Base-by-base conservation (phyloP, 768 basidiomycete species). In the Artomyces pyxidatus region DNA sequence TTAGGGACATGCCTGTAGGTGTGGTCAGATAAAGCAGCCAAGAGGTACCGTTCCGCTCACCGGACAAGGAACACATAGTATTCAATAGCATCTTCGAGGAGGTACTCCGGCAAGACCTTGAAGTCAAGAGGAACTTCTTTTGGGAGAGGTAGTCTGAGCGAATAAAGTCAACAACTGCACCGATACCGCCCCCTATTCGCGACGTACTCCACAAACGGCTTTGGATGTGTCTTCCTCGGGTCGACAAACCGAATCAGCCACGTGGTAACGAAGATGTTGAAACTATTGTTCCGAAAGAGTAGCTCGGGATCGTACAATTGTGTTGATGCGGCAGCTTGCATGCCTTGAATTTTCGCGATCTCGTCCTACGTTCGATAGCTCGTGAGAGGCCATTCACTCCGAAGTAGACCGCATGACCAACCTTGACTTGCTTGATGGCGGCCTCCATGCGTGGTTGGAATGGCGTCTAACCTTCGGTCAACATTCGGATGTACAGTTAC, bases 161-260 rank as follows among this genome's bases (percentile, higher is more conserved):
- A n/a, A n/a, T n/a, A n/a, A n/a, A n/a, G n/a, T n/a, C n/a, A n/a
- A n/a, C n/a, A n/a, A n/a, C n/a, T n/a, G n/a, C n/a, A n/a, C n/a
- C n/a, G n/a, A n/a, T n/a, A n/a, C n/a, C n/a, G n/a, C n/a, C n/a
- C n/a, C n/a, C n/a, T n/a, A n/a, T n/a, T n/a, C n/a, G 26, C 6
- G 6, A 8, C 87, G 26, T 53, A 95, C 93, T 75, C 71, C 37
- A 82, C 77, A 12, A 63, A 59, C 4, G 80, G 76, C 40, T 71
- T 75, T 0, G 96, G 96, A 60, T 97, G 90, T 23, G 69, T 62
- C 57, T 82, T 82, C 49, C 68, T 75, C 2, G 93, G 89, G 54
- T 98, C 95, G 26, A 84, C 92, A 53, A 87, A 78, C 12, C 94
- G 80, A 48, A 97, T 86, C 39, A 99, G 70, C 95, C 95, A 99